Base-by-base conservation (phyloP, 495 filamentous ascomycete species). In the Hypoxylon perforatum region DNA sequence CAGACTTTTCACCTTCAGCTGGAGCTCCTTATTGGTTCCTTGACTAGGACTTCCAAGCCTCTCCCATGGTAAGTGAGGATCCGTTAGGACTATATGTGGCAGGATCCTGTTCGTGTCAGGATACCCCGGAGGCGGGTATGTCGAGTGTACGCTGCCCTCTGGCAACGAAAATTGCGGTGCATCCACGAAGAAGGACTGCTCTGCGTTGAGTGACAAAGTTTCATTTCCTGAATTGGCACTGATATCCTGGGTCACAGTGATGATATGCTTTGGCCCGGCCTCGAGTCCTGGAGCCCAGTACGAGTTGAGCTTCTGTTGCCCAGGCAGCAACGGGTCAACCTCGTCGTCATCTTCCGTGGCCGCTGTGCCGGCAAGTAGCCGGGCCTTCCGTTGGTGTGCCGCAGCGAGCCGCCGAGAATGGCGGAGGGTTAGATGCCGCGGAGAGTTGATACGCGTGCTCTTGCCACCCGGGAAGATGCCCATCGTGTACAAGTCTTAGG, bases 21-120 rank as follows among this genome's bases (percentile, higher is more conserved):
- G 35, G 35, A 38, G 35, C 35, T 38, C 35, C 35, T 72, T 44
- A 2, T 63, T 28, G 2, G 57, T 58, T 3, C 19, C 46, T 23
- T 33, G 46, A 53, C n/a, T 42, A 1, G 19, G 12, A 42, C 41
- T 42, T 30, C 54, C n/a, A 7, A 56, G n/a, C 36, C 74, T 65
- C 49, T 83, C 78, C 84, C 84, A 85, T 0, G 84, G 84, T 0
- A 84, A 45, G 38, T 80, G 74, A 0, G 80, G 75, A 55, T 85
- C 81, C n/a, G 69, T 81, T 22, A 86, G 68, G 0, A 85, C 80
- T 0, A 86, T 65, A 58, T 87, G 84, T 0, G 83, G 82, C 5
- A 85, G 69, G 0, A 77, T 77, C 18, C 66, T 23, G 4, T 46
- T 60, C 4, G 63, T 44, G 18, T 79, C 84, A 4, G 51, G 23